Conservation (phyloP, 2,329 filamentous ascomycete species). For the Diaporthe velutina region DNA sequence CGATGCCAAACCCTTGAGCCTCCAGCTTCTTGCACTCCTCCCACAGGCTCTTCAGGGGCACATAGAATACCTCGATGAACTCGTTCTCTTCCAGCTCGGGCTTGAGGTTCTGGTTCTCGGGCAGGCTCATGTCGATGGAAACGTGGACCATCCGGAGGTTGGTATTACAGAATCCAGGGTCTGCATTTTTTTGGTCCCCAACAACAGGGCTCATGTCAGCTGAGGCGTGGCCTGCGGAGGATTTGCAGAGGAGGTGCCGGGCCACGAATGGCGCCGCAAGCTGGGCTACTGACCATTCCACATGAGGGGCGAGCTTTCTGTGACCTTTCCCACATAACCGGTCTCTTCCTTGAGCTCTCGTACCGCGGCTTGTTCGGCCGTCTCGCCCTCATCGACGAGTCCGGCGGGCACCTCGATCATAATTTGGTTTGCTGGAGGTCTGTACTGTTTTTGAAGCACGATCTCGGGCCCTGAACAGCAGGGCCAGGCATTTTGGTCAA, state of each 20-base stretch:
- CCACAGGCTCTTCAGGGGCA: slow-evolving; percentile 75
- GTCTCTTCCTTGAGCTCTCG: slow-evolving; percentile 77
- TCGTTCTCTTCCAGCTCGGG: slow-evolving; percentile 83
- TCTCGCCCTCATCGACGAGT: slow-evolving; percentile 73
- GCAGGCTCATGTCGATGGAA: slow-evolving; percentile 75
- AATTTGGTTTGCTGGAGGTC: slow-evolving; percentile 70
- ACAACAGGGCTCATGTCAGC: slow-evolving; percentile 9
- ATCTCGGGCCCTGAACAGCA: slow-evolving; percentile 62
- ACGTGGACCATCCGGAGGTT: slow-evolving; percentile 80
- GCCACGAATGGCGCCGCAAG: not conserved
- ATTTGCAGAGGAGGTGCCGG: not conserved
- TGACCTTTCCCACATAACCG: slow-evolving; percentile 70
- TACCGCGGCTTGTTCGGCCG: slow-evolving; percentile 70
- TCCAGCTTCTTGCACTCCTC: slow-evolving; percentile 76
- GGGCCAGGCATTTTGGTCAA: not conserved
- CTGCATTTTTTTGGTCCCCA: slow-evolving; percentile 44
- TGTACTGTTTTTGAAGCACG: slow-evolving; percentile 76
- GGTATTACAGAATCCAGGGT: slow-evolving; percentile 76
- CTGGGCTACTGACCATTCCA: slow-evolving; percentile 63
- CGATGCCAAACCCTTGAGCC: slow-evolving; percentile 80
- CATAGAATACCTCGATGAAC: slow-evolving; percentile 84
- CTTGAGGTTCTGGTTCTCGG: slow-evolving; percentile 77
- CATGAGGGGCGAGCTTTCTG: slow-evolving; percentile 74
- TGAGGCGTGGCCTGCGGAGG: not conserved
- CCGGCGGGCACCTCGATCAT: slow-evolving; percentile 76